phyloP scores from a whole-genome alignment of 257 asterid species.

The Lycium ferocissimum region DNA sequence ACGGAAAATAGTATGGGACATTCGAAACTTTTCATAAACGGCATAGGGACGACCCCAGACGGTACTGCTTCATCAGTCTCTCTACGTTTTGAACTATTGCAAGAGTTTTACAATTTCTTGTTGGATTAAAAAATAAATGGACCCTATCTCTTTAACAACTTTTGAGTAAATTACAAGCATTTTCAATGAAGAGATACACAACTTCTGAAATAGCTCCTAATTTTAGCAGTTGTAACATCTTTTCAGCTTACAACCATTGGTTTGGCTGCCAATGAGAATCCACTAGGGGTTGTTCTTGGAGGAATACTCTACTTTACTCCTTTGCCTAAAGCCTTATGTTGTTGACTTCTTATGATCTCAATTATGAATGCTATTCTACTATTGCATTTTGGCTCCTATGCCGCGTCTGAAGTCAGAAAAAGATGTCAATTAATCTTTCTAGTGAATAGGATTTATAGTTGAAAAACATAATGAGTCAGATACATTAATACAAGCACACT shows the following conservation, averaged over 20 bases:
- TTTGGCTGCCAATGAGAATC: conserved; percentile 98
- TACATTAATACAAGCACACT: not conserved
- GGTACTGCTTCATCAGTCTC: no score
- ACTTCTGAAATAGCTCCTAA: not conserved
- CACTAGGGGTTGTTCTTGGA: conserved; percentile 93
- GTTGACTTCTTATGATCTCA: not conserved
- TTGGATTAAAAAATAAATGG: no score
- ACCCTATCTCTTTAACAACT: no score
- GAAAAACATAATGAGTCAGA: not conserved
- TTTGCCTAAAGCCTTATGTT: not conserved
- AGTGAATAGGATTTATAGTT: not conserved
- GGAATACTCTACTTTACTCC: conserved; percentile 76
- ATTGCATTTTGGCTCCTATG: not conserved
- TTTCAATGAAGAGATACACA: no score
- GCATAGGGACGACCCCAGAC: conserved; percentile 44
- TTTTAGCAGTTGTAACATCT: not conserved
- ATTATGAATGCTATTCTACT: not conserved
- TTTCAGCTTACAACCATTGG: conserved; percentile 91
- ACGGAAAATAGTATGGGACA: conserved; percentile 48
- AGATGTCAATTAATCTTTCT: not conserved
- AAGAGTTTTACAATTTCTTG: no score
- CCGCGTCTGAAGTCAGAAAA: not conserved
- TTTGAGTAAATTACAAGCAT: no score
- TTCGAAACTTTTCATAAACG: conserved; percentile 45
- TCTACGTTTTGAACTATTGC: no score